Base-by-base conservation (phyloP, 306 rosid genomes). In the Cicer pinnatifidum region DNA sequence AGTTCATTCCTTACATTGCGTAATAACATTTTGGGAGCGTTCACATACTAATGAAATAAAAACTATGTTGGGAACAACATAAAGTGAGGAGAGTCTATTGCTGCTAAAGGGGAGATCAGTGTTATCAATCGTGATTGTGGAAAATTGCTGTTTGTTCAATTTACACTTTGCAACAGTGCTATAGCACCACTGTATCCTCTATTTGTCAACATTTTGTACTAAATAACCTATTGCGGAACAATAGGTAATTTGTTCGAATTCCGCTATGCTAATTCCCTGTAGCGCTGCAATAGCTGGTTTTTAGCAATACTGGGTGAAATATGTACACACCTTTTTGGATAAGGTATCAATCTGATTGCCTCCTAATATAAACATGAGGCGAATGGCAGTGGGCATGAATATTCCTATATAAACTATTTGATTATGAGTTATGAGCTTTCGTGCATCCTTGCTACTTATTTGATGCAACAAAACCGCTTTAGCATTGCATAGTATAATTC, bases 331-430 rank as follows among this genome's bases (percentile, higher is more conserved):
- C 3, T 56, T 66, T 46, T 10, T 28, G 35, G 39, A 11, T n/a
- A 69, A 61, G 69, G 46, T 3, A 20, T 17, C 16, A 45, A 45
- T 59, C 52, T 9, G 17, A 20, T 69, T 20, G 33, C 9, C 9
- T 47, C 54, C 57, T 1, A 1, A 19, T 15, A 12, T 11, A 37
- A 62, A 62, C 10, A 13, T 2, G 8, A 46, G 75, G 12, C 5
- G 47, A n/a, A 60, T 59, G 23, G 39, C 16, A 39, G n/a, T 60
- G 53, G 33, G 52, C 35, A 9, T 45, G 3, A 40, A 19, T 38
- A 41, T 80, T 75, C 50, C 73, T 13, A 13, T 48, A 59, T 28
- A 23, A 69, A 44, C 52, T 51, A 52, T 3, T 17, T 43, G 61
- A 51, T 62, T 41, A 35, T 0, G 1, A 43, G 5, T 28, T 16